Evolutionary conservation across 2,329 filamentous ascomycete species (phyloP).

Genomic region (Apiospora phragmitis): DNA sequence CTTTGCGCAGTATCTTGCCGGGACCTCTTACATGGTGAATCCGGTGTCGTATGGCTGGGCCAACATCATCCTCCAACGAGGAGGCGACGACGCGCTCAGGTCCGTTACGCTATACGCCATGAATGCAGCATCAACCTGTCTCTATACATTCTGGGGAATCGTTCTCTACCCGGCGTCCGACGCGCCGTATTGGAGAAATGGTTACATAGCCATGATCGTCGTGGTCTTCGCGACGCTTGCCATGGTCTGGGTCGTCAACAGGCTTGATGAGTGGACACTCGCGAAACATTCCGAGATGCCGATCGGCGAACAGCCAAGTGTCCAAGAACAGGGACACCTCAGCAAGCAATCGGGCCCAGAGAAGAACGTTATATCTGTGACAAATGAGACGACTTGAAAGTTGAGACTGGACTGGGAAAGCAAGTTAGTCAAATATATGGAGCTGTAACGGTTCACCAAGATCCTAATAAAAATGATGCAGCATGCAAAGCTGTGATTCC

Average conservation of each 20-base stretch:
- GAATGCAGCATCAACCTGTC: slow-evolving; percentile 38
- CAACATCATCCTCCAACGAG: slow-evolving; percentile 35
- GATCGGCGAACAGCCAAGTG: not conserved
- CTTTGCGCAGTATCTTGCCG: slow-evolving; percentile 38
- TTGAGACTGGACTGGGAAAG: not conserved
- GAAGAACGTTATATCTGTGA: not conserved
- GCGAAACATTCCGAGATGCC: slow-evolving; percentile 10
- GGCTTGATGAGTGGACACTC: slow-evolving; percentile 16
- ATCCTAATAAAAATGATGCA: not conserved
- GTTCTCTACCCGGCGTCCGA: slow-evolving; percentile 41
- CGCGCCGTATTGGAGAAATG: slow-evolving; percentile 42
- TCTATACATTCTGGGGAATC: slow-evolving; percentile 48
- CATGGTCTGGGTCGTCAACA: slow-evolving; percentile 16
- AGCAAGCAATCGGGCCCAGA: not conserved
- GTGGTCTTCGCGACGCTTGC: slow-evolving; percentile 16
- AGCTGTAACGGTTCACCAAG: not conserved
- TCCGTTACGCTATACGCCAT: slow-evolving; percentile 41
- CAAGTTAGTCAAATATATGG: not conserved
- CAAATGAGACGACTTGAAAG: not conserved
- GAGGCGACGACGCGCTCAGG: slow-evolving; percentile 41
- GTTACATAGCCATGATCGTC: slow-evolving; percentile 32
- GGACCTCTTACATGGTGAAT: slow-evolving; percentile 41
- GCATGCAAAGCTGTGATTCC: not conserved
- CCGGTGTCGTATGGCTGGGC: slow-evolving; percentile 40
- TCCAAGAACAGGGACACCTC: not conserved